Conservation (phyloP, 2,329 filamentous ascomycete genomes). For the Parastagonospora avenae region DNA sequence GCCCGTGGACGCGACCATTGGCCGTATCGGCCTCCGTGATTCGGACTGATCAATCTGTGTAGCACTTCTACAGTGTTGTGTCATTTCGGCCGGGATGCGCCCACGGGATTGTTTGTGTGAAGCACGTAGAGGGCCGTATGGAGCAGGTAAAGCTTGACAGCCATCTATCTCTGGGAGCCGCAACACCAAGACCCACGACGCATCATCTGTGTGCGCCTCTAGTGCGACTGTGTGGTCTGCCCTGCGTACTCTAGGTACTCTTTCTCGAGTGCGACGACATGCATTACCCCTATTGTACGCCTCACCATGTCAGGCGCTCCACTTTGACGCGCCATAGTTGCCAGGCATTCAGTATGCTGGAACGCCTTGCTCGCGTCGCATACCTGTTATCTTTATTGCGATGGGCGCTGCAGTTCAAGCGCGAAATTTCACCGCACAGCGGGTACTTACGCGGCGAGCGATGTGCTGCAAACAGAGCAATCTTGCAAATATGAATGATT, state of each 20-base stretch:
- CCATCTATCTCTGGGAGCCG: constrained; percentile 8
- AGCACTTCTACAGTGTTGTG: not conserved
- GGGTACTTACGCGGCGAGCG: not conserved
- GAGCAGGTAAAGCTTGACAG: constrained; percentile 13
- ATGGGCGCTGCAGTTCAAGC: too few relatives aligned
- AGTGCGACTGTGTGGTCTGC: constrained; percentile 22
- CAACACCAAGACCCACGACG: constrained; percentile 17
- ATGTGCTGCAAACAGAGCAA: not conserved
- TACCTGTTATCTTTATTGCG: too few relatives aligned
- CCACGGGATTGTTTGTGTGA: not conserved
- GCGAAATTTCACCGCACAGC: not conserved
- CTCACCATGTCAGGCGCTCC: not conserved
- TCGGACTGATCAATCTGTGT: constrained; percentile 1
- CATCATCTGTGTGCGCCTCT: constrained; percentile 18
- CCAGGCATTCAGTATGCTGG: not conserved
- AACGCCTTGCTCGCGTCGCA: too few relatives aligned
- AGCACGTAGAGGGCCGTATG: constrained; percentile 4
- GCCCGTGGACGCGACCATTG: constrained; percentile 31
- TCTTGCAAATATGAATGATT: constrained; percentile 22
- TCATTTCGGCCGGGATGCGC: not conserved
- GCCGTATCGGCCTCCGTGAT: constrained; percentile 7
- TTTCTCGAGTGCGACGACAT: constrained; percentile 15
- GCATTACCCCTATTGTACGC: constrained; percentile 26
- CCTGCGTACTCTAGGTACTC: constrained; percentile 13
- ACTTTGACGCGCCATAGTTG: not conserved